A percentile compares a stretch with the other conserved stretches of the same genome.
Evolutionary conservation across 768 basidiomycete species (phyloP).

Genomic region (Strobilomyces echinocephalus): DNA sequence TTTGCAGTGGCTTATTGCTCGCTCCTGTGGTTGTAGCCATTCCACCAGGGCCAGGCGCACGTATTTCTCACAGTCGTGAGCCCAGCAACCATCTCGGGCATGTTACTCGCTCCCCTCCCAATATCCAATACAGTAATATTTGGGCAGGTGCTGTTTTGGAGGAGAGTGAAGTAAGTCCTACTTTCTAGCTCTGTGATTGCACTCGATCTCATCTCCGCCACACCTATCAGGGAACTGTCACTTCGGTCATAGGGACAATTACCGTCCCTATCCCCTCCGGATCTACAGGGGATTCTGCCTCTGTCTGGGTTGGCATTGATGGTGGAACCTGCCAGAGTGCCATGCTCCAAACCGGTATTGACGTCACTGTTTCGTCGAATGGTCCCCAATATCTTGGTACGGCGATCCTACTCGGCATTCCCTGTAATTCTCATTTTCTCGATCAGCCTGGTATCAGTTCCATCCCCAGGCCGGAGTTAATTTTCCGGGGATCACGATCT

Average conservation of each 20-base stretch:
- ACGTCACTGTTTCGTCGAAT: neutral
- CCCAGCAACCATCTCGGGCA: neutral
- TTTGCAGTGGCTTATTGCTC: neutral
- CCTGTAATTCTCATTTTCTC: neutral
- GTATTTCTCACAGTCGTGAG: neutral
- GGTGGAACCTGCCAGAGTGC: neutral
- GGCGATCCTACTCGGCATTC: neutral
- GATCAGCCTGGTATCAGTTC: neutral
- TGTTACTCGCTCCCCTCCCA: neutral
- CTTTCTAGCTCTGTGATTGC: neutral
- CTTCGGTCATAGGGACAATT: constrained; percentile 7
- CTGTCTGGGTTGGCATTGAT: constrained; percentile 14
- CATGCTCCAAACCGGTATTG: constrained; percentile 1
- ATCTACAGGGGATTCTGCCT: neutral
- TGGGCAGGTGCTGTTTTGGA: constrained; percentile 11
- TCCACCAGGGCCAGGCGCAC: neutral
- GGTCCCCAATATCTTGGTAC: neutral
- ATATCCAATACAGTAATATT: neutral
- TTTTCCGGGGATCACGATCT: constrained; percentile 1
- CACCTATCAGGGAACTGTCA: constrained; percentile 8
- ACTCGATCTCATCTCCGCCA: neutral
- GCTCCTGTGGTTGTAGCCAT: neutral
- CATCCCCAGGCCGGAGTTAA: neutral
- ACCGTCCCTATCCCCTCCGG: constrained; percentile 4
- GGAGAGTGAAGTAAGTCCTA: neutral